phyloP scores from a whole-genome alignment of 176 grass and related monocot species.

The Musa itinerans region DNA sequence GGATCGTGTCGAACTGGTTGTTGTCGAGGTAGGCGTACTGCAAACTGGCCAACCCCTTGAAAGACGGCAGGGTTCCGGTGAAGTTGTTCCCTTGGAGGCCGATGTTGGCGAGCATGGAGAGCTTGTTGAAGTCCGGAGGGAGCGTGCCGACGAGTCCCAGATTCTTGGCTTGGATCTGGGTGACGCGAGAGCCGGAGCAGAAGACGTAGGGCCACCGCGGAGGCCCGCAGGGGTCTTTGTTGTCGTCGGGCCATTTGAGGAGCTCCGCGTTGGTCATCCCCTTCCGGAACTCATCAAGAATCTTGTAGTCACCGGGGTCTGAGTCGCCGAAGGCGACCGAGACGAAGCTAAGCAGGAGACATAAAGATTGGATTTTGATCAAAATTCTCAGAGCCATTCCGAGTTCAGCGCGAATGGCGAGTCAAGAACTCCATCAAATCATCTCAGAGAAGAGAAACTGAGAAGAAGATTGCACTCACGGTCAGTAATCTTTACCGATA shows the following conservation, averaged over 20 bases:
- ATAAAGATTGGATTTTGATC: not conserved
- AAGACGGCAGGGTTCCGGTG: constrained; percentile 47
- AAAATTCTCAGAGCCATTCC: not conserved
- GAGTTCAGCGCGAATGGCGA: not conserved
- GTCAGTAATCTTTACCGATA: too few species aligned
- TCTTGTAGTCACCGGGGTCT: constrained; percentile 41
- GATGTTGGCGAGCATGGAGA: constrained; percentile 40
- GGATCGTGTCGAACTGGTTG: constrained; percentile 59
- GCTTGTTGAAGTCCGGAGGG: constrained; percentile 23
- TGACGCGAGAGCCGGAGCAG: constrained; percentile 52
- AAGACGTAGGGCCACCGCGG: constrained; percentile 53
- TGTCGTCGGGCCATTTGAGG: constrained; percentile 37
- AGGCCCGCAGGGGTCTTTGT: constrained; percentile 36
- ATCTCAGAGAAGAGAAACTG: not conserved
- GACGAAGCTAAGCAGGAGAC: not conserved
- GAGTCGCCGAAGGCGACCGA: not conserved
- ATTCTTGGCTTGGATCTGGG: constrained; percentile 64
- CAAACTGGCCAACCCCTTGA: constrained; percentile 41
- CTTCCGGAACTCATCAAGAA: constrained; percentile 35
- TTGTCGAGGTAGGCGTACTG: constrained; percentile 50
- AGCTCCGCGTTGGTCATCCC: constrained; percentile 38
- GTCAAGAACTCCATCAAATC: too few species aligned
- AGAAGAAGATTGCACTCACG: too few species aligned
- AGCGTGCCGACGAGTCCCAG: constrained; percentile 29
- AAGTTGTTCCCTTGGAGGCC: constrained; percentile 68